Evolutionary conservation across 2,329 filamentous ascomycete genomes (phyloP).

Genomic region (Epichloe scottii): DNA sequence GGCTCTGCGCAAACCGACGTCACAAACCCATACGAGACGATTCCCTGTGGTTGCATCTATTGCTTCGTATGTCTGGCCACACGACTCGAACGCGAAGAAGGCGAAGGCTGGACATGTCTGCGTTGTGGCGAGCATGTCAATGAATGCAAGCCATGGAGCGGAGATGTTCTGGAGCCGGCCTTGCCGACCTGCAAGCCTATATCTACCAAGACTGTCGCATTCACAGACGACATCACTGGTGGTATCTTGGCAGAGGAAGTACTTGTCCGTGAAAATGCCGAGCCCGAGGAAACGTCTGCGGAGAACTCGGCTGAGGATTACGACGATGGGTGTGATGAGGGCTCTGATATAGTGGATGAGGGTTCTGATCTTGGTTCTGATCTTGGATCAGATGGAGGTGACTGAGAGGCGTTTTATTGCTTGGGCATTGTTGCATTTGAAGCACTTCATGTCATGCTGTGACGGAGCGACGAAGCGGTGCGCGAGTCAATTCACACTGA

Average conservation of each 20-base stretch:
- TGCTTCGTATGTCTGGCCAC: slow-evolving; percentile 94
- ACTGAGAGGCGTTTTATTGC: neutral
- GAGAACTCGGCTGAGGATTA: slow-evolving; percentile 7
- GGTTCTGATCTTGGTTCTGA: slow-evolving; percentile 4
- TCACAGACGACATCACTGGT: slow-evolving; percentile 40
- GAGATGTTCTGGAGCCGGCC: slow-evolving; percentile 63
- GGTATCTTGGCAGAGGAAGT: slow-evolving; percentile 19
- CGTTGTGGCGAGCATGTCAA: slow-evolving; percentile 75
- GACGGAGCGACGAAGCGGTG: too few relatives aligned
- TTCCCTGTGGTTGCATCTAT: slow-evolving; percentile 84
- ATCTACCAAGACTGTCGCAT: slow-evolving; percentile 46
- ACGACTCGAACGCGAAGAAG: slow-evolving; percentile 80
- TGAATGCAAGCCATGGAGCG: slow-evolving; percentile 82
- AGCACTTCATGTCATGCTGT: too few relatives aligned
- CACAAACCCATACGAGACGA: slow-evolving; percentile 88
- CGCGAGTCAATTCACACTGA: too few relatives aligned
- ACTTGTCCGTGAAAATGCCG: neutral
- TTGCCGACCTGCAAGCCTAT: slow-evolving; percentile 27
- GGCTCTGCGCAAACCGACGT: slow-evolving; percentile 86
- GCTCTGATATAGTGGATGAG: slow-evolving; percentile 5
- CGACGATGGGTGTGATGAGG: slow-evolving; percentile 7
- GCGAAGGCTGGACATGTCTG: slow-evolving; percentile 85
- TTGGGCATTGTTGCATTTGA: neutral
- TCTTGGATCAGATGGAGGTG: slow-evolving; percentile 3
- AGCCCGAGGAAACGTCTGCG: slow-evolving; percentile 10